Evolutionary conservation across 306 rosid species (phyloP).

Genomic region (Cucurbita moschata): DNA sequence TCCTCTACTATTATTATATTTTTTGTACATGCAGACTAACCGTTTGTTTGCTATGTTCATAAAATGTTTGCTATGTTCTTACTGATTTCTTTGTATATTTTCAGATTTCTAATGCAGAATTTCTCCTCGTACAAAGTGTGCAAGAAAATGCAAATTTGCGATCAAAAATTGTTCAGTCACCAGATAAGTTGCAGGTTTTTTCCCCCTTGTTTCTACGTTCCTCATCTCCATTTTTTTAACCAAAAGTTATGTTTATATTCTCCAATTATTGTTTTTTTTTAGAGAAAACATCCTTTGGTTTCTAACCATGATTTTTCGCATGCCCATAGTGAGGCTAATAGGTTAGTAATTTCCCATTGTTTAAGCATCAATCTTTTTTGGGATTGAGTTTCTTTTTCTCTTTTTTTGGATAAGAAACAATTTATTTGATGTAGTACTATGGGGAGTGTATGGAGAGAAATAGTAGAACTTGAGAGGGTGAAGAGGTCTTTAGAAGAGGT

Average conservation of each 20-base stretch:
- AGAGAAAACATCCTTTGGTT: background rate
- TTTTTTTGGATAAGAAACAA: no score
- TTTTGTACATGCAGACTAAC: background rate
- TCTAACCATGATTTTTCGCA: background rate
- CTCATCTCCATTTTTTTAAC: background rate
- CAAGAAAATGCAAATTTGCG: conserved; percentile 72
- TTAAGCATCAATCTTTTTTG: no score
- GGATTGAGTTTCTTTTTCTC: no score
- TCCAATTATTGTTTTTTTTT: background rate
- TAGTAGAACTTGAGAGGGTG: no score
- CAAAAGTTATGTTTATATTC: background rate
- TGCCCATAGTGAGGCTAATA: no score
- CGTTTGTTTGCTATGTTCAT: background rate
- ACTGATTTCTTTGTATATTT: background rate
- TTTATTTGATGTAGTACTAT: no score
- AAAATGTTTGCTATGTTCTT: background rate
- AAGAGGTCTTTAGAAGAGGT: no score
- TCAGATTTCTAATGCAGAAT: conserved; percentile 72
- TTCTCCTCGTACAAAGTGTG: conserved; percentile 47
- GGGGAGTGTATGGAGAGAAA: no score
- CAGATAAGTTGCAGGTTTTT: conserved; percentile 72
- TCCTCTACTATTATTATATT: background rate
- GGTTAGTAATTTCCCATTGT: no score
- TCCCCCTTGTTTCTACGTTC: background rate
- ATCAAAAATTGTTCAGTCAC: conserved; percentile 70